phyloP scores from a whole-genome alignment of 768 basidiomycete species.

The Podaxis sp. region DNA sequence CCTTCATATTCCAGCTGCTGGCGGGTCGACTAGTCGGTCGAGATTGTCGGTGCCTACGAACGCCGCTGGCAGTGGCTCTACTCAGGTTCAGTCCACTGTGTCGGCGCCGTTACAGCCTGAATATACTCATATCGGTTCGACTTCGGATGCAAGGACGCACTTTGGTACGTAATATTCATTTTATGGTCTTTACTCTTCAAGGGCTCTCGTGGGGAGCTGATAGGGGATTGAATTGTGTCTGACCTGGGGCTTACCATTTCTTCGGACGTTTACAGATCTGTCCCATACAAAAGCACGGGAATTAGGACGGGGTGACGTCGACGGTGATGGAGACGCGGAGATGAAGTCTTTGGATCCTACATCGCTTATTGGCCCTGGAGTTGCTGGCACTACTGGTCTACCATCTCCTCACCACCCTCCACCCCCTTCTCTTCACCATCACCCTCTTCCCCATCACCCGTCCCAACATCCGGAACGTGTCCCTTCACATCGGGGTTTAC shows the following conservation, averaged over 20 bases:
- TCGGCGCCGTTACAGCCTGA: not conserved
- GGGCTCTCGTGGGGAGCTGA: not conserved
- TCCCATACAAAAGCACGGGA: not conserved
- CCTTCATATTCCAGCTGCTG: not conserved
- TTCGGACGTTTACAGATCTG: not conserved
- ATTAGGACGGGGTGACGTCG: not conserved
- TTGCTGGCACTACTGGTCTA: slow-evolving; percentile 1
- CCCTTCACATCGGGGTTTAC: not conserved
- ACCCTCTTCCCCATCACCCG: not conserved
- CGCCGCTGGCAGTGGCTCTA: not conserved
- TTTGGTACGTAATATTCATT: slow-evolving; percentile 2
- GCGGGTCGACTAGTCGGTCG: not conserved
- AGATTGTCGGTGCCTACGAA: not conserved
- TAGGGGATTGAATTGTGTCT: not conserved
- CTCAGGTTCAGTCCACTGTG: not conserved
- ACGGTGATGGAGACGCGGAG: slow-evolving; percentile 6
- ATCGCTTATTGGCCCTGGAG: slow-evolving; percentile 9
- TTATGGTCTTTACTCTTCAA: not conserved
- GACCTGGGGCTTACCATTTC: not conserved
- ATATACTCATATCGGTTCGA: not conserved
- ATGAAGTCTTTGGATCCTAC: slow-evolving; percentile 1
- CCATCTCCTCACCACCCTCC: not conserved
- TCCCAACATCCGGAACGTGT: not conserved
- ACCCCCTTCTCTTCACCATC: not conserved
- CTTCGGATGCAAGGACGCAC: not conserved